Evolutionary conservation across 768 basidiomycete species (phyloP).

Genomic region (Pleurotus citrinopileatus): DNA sequence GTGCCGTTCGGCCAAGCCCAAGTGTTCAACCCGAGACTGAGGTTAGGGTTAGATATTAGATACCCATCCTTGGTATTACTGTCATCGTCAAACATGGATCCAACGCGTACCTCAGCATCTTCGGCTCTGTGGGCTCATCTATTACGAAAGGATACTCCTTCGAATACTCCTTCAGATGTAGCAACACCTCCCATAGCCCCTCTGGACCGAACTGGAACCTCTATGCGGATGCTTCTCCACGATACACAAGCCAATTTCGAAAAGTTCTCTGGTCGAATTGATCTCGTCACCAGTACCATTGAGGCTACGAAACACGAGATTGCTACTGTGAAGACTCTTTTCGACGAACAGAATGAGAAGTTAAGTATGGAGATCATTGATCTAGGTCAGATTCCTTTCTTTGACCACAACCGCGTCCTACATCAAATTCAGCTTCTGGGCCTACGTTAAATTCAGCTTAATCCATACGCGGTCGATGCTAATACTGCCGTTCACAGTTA

Average conservation of each 20-base stretch:
- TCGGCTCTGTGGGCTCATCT: slow-evolving; percentile 57
- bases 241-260: slow-evolving; percentile 74
- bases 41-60: neutral
- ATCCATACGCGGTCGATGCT: too few relatives aligned
- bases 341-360: slow-evolving; percentile 57
- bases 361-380: slow-evolving; percentile 54
- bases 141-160: slow-evolving; percentile 38
- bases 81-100: neutral
- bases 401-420: slow-evolving; percentile 4
- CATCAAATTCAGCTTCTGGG: neutral
- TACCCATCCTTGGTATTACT: too few relatives aligned
- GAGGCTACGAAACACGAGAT: slow-evolving; percentile 55
- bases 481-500: slow-evolving; percentile 37
- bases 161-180: slow-evolving; percentile 20
- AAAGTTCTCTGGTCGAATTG: slow-evolving; percentile 57
- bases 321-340: slow-evolving; percentile 48
- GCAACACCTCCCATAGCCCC: slow-evolving; percentile 45
- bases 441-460: too few relatives aligned
- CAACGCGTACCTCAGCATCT: slow-evolving; percentile 25
- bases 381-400: slow-evolving; percentile 39
- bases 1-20: neutral
- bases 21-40: neutral
- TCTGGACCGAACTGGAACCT: slow-evolving; percentile 63
- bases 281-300: slow-evolving; percentile 46
- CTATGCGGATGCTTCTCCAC: slow-evolving; percentile 69